phyloP scores from a whole-genome alignment of 768 basidiomycete species.

The Coprinopsis cinerea region DNA sequence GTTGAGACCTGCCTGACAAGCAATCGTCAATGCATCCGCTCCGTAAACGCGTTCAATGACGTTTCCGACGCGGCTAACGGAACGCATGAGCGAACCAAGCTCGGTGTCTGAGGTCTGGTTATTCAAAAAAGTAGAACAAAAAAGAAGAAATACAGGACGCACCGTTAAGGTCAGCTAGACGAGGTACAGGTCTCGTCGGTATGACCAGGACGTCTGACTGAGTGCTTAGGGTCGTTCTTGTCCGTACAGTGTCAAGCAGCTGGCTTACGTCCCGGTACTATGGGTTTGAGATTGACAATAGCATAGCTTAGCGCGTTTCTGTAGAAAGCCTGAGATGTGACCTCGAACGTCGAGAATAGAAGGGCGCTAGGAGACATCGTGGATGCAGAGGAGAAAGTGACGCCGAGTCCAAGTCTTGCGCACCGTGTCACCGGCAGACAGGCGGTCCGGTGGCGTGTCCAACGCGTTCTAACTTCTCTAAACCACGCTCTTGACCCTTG shows the following conservation, averaged over 20 bases:
- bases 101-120: constrained; percentile 46
- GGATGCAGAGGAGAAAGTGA: not conserved
- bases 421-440: not conserved
- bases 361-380: constrained; percentile 28
- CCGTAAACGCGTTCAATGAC: constrained; percentile 79
- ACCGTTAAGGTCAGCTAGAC: constrained; percentile 53
- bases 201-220: constrained; percentile 56
- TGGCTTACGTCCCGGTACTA: constrained; percentile 84
- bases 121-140: constrained; percentile 3
- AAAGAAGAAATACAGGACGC: not conserved
- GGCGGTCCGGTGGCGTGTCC: not conserved
- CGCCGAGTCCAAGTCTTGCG: not conserved
- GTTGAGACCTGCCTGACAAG: constrained; percentile 65
- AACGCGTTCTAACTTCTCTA: no score
- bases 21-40: constrained; percentile 80
- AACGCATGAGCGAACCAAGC: constrained; percentile 71
- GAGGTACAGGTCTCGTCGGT: constrained; percentile 48
- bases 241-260: not conserved
- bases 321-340: constrained; percentile 72
- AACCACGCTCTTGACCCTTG: not conserved
- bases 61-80: constrained; percentile 72
- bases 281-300: constrained; percentile 92
- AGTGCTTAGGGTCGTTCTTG: not conserved
- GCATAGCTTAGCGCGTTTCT: constrained; percentile 66
- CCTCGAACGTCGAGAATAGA: constrained; percentile 76